Evolutionary conservation across 1,139 yeast species (phyloP), one percentile per base, ranked within the genome.

Genomic region (Kluyveromyces sp.): DNA sequence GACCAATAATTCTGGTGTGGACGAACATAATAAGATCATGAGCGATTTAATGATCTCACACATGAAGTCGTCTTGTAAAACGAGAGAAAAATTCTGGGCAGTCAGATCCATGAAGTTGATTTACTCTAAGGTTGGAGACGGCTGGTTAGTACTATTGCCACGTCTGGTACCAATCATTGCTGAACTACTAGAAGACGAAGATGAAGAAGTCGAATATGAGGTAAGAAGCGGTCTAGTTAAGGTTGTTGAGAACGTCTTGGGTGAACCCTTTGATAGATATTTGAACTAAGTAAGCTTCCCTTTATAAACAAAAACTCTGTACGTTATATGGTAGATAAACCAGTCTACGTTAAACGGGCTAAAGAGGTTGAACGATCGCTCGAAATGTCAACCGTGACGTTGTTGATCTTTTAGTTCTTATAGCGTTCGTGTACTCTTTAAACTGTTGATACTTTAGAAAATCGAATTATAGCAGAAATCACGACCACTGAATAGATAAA

Each of bases 81-180:
- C 78, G 13, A 65, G 67, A 44, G 84, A 79, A 56, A 88, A 88
- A 71, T 73, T 83, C 54, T 86, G 95, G 94, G 79, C 96, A 26
- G 75, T 87, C 43, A 78, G 83, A 61, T 72, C 86, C 2, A 75
- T 89, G 65, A 86, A 86, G 66, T 73, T 79, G 20, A 78, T 92
- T 34, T 92, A 88, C 74, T 85, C 85, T 53, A 85, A 85, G 70
- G 81, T 88, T 61, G 97, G 97, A 42, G 97, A 92, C 58, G 88
- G 82, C 63, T 92, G 98, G 98, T 75, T 92, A 51, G 70, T 83
- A 32, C 75, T 85, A 70, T 74, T 92, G 59, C 98, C 98, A 20
- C 96, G 92, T 58, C 74, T 92, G 56, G 95, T 94, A 49, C 99
- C 99, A 35, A 76, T 87, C 51, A 86, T 92, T 63, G 96, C 97